phyloP scores from a whole-genome alignment of 2,329 filamentous ascomycete species.

The Cladophialophora psammophila region DNA sequence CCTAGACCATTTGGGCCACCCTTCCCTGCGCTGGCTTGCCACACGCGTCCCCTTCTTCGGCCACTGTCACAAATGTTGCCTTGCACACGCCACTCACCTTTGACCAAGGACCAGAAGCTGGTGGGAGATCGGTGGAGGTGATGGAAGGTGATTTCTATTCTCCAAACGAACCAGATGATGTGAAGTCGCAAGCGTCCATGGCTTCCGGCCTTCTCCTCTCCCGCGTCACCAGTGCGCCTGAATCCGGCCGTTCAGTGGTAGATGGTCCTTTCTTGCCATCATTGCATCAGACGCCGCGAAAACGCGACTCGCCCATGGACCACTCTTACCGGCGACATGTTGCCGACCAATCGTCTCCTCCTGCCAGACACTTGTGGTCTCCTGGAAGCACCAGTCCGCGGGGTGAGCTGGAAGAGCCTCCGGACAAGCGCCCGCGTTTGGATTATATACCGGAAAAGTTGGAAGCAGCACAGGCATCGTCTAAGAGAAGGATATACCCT shows the following conservation, averaged over 20 bases:
- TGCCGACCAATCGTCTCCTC: slow-evolving; percentile 21
- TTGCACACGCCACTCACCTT: slow-evolving; percentile 22
- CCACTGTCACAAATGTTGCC: slow-evolving; percentile 30
- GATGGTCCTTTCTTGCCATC: slow-evolving; percentile 18
- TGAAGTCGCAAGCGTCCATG: slow-evolving; percentile 21
- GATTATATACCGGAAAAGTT: slow-evolving; percentile 24
- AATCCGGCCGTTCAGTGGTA: slow-evolving; percentile 16
- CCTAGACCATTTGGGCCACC: slow-evolving; percentile 19
- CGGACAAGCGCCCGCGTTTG: slow-evolving; percentile 32
- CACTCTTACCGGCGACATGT: slow-evolving; percentile 13
- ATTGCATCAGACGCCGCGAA: slow-evolving; percentile 24
- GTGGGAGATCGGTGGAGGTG: slow-evolving; percentile 26
- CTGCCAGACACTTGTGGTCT: slow-evolving; percentile 22
- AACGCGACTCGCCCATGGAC: slow-evolving; percentile 32
- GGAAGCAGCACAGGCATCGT: slow-evolving; percentile 16
- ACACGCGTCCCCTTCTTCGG: slow-evolving; percentile 15
- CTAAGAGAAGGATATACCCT: slow-evolving; percentile 19
- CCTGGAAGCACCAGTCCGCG: slow-evolving; percentile 17
- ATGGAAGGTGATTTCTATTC: slow-evolving; percentile 27
- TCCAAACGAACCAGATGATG: slow-evolving; percentile 28
- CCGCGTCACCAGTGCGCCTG: slow-evolving; percentile 35
- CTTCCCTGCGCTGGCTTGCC: slow-evolving; percentile 21
- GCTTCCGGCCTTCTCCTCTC: slow-evolving; percentile 29
- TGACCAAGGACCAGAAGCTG: slow-evolving; percentile 31
- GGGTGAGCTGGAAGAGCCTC: slow-evolving; percentile 20